Evolutionary conservation across 106 monocot species (phyloP).

Genomic region (Dioscorea dumetorum): DNA sequence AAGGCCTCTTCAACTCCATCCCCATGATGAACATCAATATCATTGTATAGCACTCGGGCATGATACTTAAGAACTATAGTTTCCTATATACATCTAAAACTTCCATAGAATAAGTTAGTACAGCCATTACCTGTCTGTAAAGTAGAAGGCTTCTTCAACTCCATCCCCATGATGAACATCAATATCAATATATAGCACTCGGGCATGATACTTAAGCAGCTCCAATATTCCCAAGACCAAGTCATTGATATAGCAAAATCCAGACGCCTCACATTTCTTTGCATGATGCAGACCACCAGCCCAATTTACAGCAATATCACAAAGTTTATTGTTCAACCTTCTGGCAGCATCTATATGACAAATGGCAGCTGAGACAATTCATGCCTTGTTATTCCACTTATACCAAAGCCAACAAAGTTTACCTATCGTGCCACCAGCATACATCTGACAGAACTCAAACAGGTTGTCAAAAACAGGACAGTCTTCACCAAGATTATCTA

Average conservation of each 20-base stretch:
- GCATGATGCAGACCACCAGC: constrained; percentile 98
- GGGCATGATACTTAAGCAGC: constrained; percentile 95
- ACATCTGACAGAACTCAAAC: constrained; percentile 98
- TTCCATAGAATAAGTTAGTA: not conserved
- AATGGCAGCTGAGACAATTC: constrained; percentile 1
- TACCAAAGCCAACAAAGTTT: constrained; percentile 1
- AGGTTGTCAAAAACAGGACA: constrained; percentile 98
- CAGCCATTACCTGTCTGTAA: constrained; percentile 74
- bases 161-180: constrained; percentile 99
- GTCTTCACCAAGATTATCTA: constrained; percentile 96
- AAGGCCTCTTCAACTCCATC: constrained; percentile 99
- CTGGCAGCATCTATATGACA: constrained; percentile 72
- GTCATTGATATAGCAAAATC: constrained; percentile 99
- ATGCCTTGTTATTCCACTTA: too few relatives aligned
- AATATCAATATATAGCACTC: constrained; percentile 94
- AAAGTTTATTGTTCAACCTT: constrained; percentile 76
- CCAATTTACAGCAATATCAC: constrained; percentile 99
- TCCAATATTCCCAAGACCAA: constrained; percentile 91
- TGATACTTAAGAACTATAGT: constrained; percentile 45
- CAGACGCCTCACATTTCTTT: constrained; percentile 93
- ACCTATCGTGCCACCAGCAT: constrained; percentile 98
- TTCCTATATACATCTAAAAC: not conserved
- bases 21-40: constrained; percentile 99
- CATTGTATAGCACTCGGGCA: constrained; percentile 89
- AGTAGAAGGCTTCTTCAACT: constrained; percentile 98